A percentile compares a stretch with the other conserved stretches of the same genome.
Evolutionary conservation across 2,329 filamentous ascomycete genomes (phyloP).

Genomic region (Rutstroemia sp.): DNA sequence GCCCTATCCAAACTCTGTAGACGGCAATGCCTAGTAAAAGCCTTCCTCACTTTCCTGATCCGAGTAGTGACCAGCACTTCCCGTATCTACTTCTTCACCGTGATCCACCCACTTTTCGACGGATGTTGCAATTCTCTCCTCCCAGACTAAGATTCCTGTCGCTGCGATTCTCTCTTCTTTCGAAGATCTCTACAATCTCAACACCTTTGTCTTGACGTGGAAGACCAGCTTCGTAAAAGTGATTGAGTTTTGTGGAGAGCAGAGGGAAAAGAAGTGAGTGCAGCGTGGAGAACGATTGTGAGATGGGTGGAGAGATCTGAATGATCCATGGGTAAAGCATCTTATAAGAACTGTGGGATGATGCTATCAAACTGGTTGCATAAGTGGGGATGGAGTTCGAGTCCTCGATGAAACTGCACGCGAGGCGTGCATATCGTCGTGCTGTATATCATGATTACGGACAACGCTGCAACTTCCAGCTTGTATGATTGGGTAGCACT

Average conservation of each 20-base stretch:
- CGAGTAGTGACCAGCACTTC: constrained; percentile 2
- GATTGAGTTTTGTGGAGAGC: background rate
- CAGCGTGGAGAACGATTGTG: background rate
- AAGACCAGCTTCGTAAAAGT: constrained; percentile 7
- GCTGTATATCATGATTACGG: constrained; percentile 5
- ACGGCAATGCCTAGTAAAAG: background rate
- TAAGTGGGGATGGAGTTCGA: background rate
- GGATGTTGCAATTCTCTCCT: background rate
- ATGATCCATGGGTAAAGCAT: background rate
- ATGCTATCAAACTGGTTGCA: too few species aligned
- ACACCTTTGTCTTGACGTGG: constrained; percentile 2
- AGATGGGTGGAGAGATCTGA: constrained; percentile 1
- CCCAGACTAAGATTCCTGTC: background rate
- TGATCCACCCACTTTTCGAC: background rate
- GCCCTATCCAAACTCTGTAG: background rate
- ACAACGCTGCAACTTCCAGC: background rate
- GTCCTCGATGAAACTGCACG: background rate
- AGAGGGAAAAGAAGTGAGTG: background rate
- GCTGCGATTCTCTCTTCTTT: background rate
- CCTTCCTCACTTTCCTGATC: background rate
- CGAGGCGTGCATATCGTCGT: background rate
- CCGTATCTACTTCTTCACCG: background rate
- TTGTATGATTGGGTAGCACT: background rate
- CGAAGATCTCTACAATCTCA: background rate
- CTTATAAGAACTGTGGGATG: too few species aligned